Percentiles rank a stretch among this genome's conserved stretches.
These are phyloP conservation scores for Ambrosia trifida DNA, from an alignment of 129 eudicot species.

Conservation along the genomic window DNA sequence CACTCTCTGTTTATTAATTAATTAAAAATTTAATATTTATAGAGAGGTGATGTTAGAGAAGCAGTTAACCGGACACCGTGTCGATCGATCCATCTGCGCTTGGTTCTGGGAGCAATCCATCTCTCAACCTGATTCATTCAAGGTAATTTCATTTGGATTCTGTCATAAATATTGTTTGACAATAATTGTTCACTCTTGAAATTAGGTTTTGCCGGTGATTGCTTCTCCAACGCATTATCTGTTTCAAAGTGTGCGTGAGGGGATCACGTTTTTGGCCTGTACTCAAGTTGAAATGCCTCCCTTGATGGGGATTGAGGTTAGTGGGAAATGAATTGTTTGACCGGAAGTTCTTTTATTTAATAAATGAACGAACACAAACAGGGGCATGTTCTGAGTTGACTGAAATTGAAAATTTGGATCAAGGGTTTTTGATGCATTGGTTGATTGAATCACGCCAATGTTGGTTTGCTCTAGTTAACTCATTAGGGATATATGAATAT, in stretches of 20 bases:
- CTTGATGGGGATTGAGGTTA: constrained; percentile 92
- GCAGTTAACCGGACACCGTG: constrained; percentile 89
- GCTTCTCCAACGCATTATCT: constrained; percentile 98
- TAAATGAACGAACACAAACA: too few relatives aligned
- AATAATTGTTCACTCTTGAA: neutral
- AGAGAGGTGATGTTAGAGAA: constrained; percentile 97
- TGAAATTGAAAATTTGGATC: neutral
- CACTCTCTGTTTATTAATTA: constrained; percentile 11
- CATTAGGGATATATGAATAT: neutral
- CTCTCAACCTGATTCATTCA: constrained; percentile 76
- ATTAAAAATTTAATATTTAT: neutral
- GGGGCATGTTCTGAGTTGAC: neutral
- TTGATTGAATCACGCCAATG: neutral
- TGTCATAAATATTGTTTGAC: neutral
- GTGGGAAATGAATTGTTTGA: neutral
- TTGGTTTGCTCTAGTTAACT: neutral
- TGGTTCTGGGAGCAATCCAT: constrained; percentile 96
- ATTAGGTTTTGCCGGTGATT: constrained; percentile 75
- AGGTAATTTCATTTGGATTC: constrained; percentile 36
- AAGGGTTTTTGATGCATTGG: neutral
- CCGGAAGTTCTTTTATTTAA: too few relatives aligned
- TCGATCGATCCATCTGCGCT: constrained; percentile 87
- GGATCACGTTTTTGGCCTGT: constrained; percentile 90
- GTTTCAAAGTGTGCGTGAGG: constrained; percentile 85
- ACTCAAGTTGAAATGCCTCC: constrained; percentile 99